Conservation (phyloP, 2,329 filamentous ascomycete genomes). For the Paraphoma sp. region DNA sequence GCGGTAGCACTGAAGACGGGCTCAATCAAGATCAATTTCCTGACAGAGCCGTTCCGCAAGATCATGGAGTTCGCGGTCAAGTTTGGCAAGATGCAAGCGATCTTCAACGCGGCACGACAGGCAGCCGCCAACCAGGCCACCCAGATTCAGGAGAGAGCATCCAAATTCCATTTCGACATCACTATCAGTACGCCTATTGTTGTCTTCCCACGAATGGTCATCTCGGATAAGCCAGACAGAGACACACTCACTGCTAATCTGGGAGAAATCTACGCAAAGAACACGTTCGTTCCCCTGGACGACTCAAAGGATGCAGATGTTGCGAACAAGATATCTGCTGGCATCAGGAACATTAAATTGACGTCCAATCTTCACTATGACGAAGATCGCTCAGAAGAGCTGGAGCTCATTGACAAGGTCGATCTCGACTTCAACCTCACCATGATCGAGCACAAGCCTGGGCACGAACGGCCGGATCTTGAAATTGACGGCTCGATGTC, state of each 20-base stretch:
- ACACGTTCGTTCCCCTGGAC: slow-evolving; percentile 85
- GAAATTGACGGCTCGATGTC: slow-evolving; percentile 93
- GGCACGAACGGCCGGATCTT: slow-evolving; percentile 81
- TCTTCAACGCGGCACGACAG: slow-evolving; percentile 96
- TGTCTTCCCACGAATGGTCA: slow-evolving; percentile 83
- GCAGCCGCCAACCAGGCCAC: slow-evolving; percentile 93
- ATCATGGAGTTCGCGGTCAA: slow-evolving; percentile 98
- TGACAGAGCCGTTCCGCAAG: slow-evolving; percentile 96
- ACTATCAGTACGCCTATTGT: slow-evolving; percentile 94
- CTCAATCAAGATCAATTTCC: slow-evolving; percentile 95
- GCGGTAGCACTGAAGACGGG: slow-evolving; percentile 89
- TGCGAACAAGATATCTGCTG: slow-evolving; percentile 88
- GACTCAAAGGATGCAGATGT: slow-evolving; percentile 75
- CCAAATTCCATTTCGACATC: slow-evolving; percentile 92
- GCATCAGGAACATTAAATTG: slow-evolving; percentile 88
- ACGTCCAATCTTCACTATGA: slow-evolving; percentile 89
- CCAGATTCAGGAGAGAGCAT: slow-evolving; percentile 88
- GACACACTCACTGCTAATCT: slow-evolving; percentile 92
- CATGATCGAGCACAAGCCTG: slow-evolving; percentile 83
- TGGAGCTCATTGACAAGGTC: slow-evolving; percentile 97
- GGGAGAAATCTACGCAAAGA: slow-evolving; percentile 96
- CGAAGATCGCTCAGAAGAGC: slow-evolving; percentile 75
- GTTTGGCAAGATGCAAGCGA: slow-evolving; percentile 99
- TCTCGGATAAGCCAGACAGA: slow-evolving; percentile 71
- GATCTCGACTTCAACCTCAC: slow-evolving; percentile 92